phyloP scores from a whole-genome alignment of 2,329 filamentous ascomycete species.

The Mycocentrospora acerina region DNA sequence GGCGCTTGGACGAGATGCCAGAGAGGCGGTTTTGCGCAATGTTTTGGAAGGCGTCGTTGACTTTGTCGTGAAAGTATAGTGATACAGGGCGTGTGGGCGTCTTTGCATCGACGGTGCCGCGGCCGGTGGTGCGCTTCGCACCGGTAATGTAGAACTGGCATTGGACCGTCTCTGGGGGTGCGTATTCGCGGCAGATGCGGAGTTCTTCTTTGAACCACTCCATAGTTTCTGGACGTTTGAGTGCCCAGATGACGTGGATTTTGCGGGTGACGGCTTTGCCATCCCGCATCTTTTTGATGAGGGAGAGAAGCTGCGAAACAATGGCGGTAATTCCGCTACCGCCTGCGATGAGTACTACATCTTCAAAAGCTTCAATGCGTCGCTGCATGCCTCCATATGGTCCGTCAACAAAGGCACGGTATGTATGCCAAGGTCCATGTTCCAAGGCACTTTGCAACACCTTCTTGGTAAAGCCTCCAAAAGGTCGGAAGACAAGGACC shows the following conservation, averaged over 20 bases:
- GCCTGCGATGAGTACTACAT: slow-evolving; percentile 88
- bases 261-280: slow-evolving; percentile 90
- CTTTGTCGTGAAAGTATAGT: slow-evolving; percentile 77
- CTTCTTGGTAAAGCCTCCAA: slow-evolving; percentile 83
- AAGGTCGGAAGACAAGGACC: slow-evolving; percentile 87
- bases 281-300: slow-evolving; percentile 96
- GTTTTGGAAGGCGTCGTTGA: slow-evolving; percentile 83
- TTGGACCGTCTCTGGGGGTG: slow-evolving; percentile 82
- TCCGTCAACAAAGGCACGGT: slow-evolving; percentile 87
- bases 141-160: slow-evolving; percentile 95
- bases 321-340: slow-evolving; percentile 93
- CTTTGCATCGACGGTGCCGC: slow-evolving; percentile 54
- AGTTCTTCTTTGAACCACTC: slow-evolving; percentile 98
- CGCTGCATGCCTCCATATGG: slow-evolving; percentile 94
- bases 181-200: slow-evolving; percentile 84
- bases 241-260: slow-evolving; percentile 89
- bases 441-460: slow-evolving; percentile 81
- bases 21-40: slow-evolving; percentile 71
- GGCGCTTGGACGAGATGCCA: slow-evolving; percentile 56
- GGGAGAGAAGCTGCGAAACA: slow-evolving; percentile 83
- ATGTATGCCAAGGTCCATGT: slow-evolving; percentile 87
- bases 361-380: slow-evolving; percentile 88
- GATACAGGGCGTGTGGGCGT: slow-evolving; percentile 63
- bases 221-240: slow-evolving; percentile 89
- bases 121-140: slow-evolving; percentile 59